A percentile compares a stretch with the other conserved stretches of the same genome.
Conservation (phyloP, 2,329 filamentous ascomycete genomes). For the Phialophora tarda region DNA sequence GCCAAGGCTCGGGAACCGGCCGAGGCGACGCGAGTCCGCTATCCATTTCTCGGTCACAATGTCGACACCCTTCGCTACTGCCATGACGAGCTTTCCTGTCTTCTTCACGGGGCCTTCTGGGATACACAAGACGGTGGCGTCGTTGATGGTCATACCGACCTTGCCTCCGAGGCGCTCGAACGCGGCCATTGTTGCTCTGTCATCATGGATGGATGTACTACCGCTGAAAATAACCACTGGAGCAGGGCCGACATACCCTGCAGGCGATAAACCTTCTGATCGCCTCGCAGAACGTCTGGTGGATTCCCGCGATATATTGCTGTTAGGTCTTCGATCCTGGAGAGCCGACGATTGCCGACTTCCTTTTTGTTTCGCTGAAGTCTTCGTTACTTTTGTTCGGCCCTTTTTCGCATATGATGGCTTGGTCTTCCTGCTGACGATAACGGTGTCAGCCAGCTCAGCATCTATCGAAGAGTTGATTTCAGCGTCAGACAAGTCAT, state of each 20-base stretch:
- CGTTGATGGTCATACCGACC: constrained; percentile 21
- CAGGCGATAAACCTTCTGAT: background rate
- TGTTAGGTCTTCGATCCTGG: background rate
- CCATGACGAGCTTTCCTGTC: constrained; percentile 54
- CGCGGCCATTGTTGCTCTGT: constrained; percentile 23
- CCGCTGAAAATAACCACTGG: constrained; percentile 28
- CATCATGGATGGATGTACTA: constrained; percentile 20
- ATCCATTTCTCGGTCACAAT: constrained; percentile 58
- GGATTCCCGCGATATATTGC: background rate
- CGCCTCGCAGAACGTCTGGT: background rate
- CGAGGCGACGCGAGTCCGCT: constrained; percentile 45
- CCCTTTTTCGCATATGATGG: background rate
- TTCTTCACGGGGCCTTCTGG: constrained; percentile 48
- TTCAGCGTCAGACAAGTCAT: background rate
- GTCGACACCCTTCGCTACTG: constrained; percentile 50
- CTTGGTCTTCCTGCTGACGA: background rate
- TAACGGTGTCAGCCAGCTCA: background rate
- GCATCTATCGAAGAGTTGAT: background rate
- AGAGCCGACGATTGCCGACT: background rate
- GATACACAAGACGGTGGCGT: constrained; percentile 45
- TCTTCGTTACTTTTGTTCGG: background rate
- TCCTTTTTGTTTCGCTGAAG: background rate
- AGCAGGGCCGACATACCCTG: background rate
- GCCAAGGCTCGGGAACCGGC: constrained; percentile 45
- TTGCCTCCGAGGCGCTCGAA: constrained; percentile 26